Evolutionary conservation across 805 yeast genomes (phyloP), one percentile per base, ranked within the genome.

Genomic region (Lipomyces yamadae): DNA sequence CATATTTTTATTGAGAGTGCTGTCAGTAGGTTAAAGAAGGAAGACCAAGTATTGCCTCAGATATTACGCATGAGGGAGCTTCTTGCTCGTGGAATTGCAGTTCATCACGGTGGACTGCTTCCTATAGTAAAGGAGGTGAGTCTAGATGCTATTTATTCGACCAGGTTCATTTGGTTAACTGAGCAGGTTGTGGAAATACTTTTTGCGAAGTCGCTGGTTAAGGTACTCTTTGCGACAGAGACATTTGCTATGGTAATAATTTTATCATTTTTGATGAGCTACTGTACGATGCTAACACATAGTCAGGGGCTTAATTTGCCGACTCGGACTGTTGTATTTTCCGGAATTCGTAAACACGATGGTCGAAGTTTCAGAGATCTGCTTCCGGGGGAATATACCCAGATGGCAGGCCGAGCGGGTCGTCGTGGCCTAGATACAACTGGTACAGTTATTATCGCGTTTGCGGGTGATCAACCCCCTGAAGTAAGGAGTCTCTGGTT

Each of bases 361-460:
- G 98, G 98, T 57, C 84, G 87, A 37, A 85, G 85, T 0, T 87
- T 91, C 78, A 84, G 99, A 78, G 85, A 89, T 74, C 81, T 95
- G 67, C 83, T 89, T 8, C 97, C 99, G 0, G 99, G 99, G 63
- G 99, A 95, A 77, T 95, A 94, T 76, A 95, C 98, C 0, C 99
- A 94, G 79, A 95, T 95, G 99, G 93, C 98, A 0, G 99, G 99
- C 56, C 85, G 99, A 78, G 99, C 99, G 0, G 99, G 99, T 67
- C 87, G 99, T 80, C 87, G 99, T 81, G 99, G 99, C 45, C 80
- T 95, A 70, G 99, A 95, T 80, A 80, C 87, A 29, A 91, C 90
- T 0, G 99, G 99, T 75, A 94, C 98, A 0, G 99, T 95, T 11
- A 92, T 95, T 69, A 86, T 93, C 5, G 92, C 95, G 96, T 83